Base-by-base conservation (phyloP, 768 basidiomycete genomes). In the Phanerodontia chrysosporium region DNA sequence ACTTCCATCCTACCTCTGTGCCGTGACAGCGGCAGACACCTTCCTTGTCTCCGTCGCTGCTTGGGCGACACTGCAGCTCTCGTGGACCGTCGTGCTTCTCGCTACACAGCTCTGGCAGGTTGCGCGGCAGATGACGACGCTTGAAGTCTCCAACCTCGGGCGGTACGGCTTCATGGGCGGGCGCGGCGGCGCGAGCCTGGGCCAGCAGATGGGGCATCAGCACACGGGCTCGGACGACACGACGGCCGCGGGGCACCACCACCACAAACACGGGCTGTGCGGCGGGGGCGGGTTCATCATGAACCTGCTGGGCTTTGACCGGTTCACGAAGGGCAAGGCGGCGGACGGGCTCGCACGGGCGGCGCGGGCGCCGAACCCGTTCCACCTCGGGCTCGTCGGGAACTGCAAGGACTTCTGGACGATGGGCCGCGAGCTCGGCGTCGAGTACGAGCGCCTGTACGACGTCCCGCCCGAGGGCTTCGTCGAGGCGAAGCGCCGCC, bases 101-200 rank as follows among this genome's bases (percentile, higher is more conserved):
- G 83, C 80, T 46, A 85, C 86, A 3, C 96, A 99, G 66, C 77
- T 87, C 51, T 96, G 92, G 91, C 97, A 99, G 73, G 85, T 98
- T 55, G 83, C 88, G 1, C 83, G 88, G 25, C 95, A 98, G 68
- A 92, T 98, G 83, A 99, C 96, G 1, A 98, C 96, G 0, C 81
- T 95, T 56, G 96, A 99, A 69, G 92, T 98, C 2, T 88, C 87
- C 59, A 99, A 99, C 68, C 84, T 98, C 2, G 94, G 96, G 2
- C 83, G 96, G 48, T 98, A 87, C 67, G 96, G 97, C 13, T 98
- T 87, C 76, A 96, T 99, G 93, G 96, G 97, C 36, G 95, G 95
- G 0, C 85, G 92, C 42, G 90, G 86, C 0, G 84, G 84, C 21
- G 82, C 85, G 2, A 83, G 80, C 36, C 77, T 90, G 21, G 76